Evolutionary conservation across 2,329 filamentous ascomycete species (phyloP).

Genomic region (Chaetomium globosum): DNA sequence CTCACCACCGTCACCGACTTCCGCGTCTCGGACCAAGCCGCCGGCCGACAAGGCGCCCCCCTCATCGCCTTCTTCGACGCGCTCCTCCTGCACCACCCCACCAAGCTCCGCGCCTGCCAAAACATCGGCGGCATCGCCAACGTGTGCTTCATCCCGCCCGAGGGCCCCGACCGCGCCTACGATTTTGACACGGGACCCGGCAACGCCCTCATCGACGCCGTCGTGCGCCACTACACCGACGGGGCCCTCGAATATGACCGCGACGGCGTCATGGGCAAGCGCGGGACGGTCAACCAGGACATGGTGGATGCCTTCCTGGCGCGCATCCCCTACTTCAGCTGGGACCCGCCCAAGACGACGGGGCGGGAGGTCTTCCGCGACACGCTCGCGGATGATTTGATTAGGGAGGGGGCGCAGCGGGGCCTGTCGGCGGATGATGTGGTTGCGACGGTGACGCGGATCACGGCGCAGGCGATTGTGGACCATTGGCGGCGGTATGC

Average conservation of each 20-base stretch:
- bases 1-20: conserved; percentile 64
- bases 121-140: conserved; percentile 65
- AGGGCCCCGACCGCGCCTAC: conserved; percentile 46
- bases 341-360: conserved; percentile 59
- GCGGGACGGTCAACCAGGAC: conserved; percentile 53
- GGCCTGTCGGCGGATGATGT: conserved; percentile 55
- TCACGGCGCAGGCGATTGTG: conserved; percentile 62
- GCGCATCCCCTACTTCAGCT: conserved; percentile 53
- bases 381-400: conserved; percentile 55
- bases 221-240: conserved; percentile 56
- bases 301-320: conserved; percentile 56
- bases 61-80: conserved; percentile 61
- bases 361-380: conserved; percentile 63
- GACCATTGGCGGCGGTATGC: conserved; percentile 52
- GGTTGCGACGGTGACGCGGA: conserved; percentile 61
- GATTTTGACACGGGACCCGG: conserved; percentile 61
- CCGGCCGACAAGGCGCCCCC: conserved; percentile 58
- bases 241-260: conserved; percentile 54
- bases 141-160: conserved; percentile 61
- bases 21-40: conserved; percentile 58
- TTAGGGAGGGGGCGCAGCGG: conserved; percentile 49
- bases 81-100: conserved; percentile 58
- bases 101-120: conserved; percentile 60
- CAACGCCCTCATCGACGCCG: conserved; percentile 60
- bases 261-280: conserved; percentile 54